phyloP scores from a whole-genome alignment of 208 protist species.

The Crithidia fasciculata region DNA sequence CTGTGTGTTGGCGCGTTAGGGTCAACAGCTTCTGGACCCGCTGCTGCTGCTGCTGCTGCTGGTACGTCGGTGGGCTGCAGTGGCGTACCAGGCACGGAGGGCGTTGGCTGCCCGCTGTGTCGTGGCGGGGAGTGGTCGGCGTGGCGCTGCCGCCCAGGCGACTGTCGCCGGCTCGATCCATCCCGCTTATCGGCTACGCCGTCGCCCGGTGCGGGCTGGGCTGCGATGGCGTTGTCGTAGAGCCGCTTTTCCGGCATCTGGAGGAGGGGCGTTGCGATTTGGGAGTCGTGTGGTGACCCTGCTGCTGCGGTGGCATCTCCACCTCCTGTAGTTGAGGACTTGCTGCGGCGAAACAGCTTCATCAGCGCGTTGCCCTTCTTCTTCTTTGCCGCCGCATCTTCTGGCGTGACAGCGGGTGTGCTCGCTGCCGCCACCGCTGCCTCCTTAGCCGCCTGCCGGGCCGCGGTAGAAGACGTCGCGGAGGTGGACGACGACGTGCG shows the following conservation, averaged over 20 bases:
- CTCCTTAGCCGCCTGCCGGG: not conserved
- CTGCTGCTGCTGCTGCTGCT: too few relatives aligned
- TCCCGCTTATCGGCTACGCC: constrained; percentile 6
- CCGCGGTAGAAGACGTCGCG: not conserved
- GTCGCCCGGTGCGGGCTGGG: not conserved
- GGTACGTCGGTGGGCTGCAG: too few relatives aligned
- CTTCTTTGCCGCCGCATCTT: constrained; percentile 4
- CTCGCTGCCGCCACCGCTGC: not conserved
- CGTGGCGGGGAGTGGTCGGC: too few relatives aligned
- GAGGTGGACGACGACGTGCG: constrained; percentile 4
- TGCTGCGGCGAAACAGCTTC: constrained; percentile 27
- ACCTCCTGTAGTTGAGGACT: constrained; percentile 5
- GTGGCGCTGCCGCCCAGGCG: not conserved
- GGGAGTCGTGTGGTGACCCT: not conserved
- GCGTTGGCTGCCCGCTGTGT: too few relatives aligned
- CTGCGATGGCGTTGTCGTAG: not conserved
- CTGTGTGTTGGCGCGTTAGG: constrained; percentile 2
- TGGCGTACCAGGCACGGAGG: too few relatives aligned
- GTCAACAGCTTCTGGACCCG: too few relatives aligned
- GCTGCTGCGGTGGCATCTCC: not conserved
- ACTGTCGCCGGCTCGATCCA: not conserved
- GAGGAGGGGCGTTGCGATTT: not conserved
- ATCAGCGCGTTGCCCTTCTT: constrained; percentile 19
- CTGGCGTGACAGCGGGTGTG: not conserved
- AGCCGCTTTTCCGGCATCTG: constrained; percentile 20